phyloP scores from a whole-genome alignment of 2,329 filamentous ascomycete genomes.

The Bipolaris victoriae region DNA sequence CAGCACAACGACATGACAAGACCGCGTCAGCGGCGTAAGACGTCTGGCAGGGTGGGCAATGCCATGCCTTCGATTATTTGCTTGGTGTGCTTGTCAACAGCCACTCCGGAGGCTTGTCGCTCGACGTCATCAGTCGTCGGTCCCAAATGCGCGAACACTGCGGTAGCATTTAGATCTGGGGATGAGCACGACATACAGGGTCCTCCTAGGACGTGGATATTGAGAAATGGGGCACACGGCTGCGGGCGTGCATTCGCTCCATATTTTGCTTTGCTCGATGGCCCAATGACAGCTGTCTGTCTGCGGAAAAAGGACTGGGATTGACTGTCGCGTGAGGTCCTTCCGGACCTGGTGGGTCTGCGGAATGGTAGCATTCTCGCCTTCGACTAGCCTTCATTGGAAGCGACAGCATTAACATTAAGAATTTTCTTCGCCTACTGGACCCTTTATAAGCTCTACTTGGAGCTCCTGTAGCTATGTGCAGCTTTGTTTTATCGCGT shows the following conservation, averaged over 20 bases:
- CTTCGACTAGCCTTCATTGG: conserved; percentile 20
- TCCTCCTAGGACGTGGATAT: neutral
- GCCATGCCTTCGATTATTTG: conserved; percentile 14
- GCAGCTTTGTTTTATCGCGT: conserved; percentile 14
- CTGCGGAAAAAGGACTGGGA: conserved; percentile 12
- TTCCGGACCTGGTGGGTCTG: conserved; percentile 24
- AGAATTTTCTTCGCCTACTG: conserved; percentile 27
- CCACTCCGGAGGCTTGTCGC: conserved; percentile 20
- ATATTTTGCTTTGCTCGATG: neutral
- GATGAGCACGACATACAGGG: conserved; percentile 3
- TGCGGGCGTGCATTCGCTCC: conserved; percentile 4
- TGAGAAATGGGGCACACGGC: conserved; percentile 5
- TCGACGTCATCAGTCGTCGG: conserved; percentile 10
- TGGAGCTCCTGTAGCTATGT: conserved; percentile 3
- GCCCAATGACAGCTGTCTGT: conserved; percentile 7
- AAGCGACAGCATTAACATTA: conserved; percentile 29
- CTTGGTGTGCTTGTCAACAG: conserved; percentile 28
- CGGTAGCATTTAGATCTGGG: conserved; percentile 11
- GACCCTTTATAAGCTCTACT: conserved; percentile 28
- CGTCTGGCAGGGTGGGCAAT: neutral
- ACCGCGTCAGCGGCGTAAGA: conserved; percentile 11
- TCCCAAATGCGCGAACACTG: neutral
- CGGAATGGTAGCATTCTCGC: conserved; percentile 17
- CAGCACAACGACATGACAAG: conserved; percentile 8
- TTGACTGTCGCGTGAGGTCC: conserved; percentile 24